Base-by-base conservation (phyloP, 2,329 filamentous ascomycete genomes). In the Ceratocystis alfenasii region DNA sequence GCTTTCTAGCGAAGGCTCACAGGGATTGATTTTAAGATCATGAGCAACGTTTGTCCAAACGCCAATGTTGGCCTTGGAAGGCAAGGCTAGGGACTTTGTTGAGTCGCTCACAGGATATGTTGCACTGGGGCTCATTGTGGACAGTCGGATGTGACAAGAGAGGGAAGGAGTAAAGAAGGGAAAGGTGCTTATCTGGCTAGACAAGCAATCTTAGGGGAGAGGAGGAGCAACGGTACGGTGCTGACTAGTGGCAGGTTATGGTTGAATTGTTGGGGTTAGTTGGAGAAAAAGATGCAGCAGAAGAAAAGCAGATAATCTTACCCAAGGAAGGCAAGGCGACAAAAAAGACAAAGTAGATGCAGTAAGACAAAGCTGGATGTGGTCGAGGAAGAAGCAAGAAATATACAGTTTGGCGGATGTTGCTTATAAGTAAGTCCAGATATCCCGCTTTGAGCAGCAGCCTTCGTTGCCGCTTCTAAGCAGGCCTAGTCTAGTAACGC, bases 1-100 rank as follows among this genome's bases (percentile, higher is more conserved):
- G 69, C 85, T 85, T 74, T 95, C 88, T 30, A 90, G 77, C 57
- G 83, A 86, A 3, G 93, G 93, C 71, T 84, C 81, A 12, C 92
- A 86, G 70, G 90, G 86, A 66, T 82, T 88, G 68, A 96, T 84
- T 90, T 92, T 97, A 64, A 97, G 81, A 68, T 96, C 89, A 75
- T 97, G 93, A 67, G 85, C 83, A 20, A 93, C 90, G 78, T 97
- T 96, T 64, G 93, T 97, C 81, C 88, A 97, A 70, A 97, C 91
- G 71, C 91, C 93, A 74, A 97, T 95, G 78, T 97, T 97, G 67
- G 89, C 78, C 81, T 95, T 94, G 67, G 82, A 67, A 30, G 64
- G 65, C 57, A 63, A 48, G 17, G 45, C 30, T 33, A 36, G 33
- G n/a, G 67, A 30, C 28, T 30, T 36, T 15, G 55, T 7, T 46